Conservation (phyloP, 805 yeast species). For the Lipomyces lipofer region DNA sequence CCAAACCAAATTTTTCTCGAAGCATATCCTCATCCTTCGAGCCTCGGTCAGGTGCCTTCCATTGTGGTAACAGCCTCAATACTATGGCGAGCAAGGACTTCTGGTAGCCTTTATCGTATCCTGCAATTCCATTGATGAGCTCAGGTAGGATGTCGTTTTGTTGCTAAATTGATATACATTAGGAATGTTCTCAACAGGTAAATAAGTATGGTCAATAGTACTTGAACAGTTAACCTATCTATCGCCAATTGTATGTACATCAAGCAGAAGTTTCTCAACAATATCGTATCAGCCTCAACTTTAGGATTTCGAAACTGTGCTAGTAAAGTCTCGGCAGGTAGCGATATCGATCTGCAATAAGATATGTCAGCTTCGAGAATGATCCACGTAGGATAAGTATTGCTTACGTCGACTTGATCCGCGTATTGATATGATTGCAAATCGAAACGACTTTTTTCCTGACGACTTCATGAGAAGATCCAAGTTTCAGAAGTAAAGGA, state of each 20-base stretch:
- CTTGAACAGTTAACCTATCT: constrained; percentile 53
- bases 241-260: constrained; percentile 69
- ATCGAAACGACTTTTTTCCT: constrained; percentile 66
- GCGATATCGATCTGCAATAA: constrained; percentile 41
- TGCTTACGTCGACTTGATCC: constrained; percentile 51
- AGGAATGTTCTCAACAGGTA: no score
- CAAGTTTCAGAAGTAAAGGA: constrained; percentile 75
- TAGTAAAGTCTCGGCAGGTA: constrained; percentile 66
- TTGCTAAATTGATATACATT: constrained; percentile 30
- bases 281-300: constrained; percentile 30
- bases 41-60: constrained; percentile 54
- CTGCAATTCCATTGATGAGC: constrained; percentile 50
- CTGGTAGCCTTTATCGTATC: constrained; percentile 41
- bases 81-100: constrained; percentile 65
- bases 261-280: constrained; percentile 38
- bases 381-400: not conserved
- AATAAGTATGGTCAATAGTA: no score
- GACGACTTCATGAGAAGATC: constrained; percentile 67
- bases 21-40: constrained; percentile 46
- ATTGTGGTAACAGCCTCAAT: constrained; percentile 52
- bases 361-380: not conserved
- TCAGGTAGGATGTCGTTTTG: constrained; percentile 47
- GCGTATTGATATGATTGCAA: constrained; percentile 64
- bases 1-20: constrained; percentile 43
- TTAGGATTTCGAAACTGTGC: constrained; percentile 62